These are phyloP conservation scores for Apium graveolens DNA, from an alignment of 129 eudicot genomes.

Conservation along the genomic window DNA sequence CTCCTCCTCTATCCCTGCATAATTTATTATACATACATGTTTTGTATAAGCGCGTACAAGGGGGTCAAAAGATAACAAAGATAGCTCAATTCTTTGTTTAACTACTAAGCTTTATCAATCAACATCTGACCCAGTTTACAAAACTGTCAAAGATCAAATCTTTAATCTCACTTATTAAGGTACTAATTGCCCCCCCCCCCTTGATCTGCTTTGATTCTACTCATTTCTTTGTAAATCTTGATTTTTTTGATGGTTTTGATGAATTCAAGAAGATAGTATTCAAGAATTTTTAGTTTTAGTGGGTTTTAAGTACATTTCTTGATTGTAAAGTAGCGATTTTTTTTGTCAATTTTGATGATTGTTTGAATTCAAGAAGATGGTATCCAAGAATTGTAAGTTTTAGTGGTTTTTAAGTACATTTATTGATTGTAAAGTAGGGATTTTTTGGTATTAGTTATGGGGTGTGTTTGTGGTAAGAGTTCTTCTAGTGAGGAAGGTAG, in stretches of 20 bases:
- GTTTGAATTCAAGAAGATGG: not conserved
- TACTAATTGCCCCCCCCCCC: not conserved
- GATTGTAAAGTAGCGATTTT: not conserved
- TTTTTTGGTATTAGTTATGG: constrained; percentile 29
- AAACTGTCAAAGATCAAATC: constrained; percentile 7
- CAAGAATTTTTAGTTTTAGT: not conserved
- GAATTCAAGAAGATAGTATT: not conserved
- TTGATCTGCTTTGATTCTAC: not conserved
- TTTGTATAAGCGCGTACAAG: constrained; percentile 2
- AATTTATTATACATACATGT: not conserved
- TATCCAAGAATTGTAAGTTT: not conserved
- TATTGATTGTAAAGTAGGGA: not conserved
- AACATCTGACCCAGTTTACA: not conserved
- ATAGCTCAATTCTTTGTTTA: constrained; percentile 1
- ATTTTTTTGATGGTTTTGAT: not conserved
- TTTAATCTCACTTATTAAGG: not conserved
- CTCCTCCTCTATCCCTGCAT: not conserved
- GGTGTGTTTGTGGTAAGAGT: constrained; percentile 64
- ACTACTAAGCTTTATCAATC: constrained; percentile 2
- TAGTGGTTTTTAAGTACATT: not conserved
- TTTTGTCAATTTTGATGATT: not conserved
- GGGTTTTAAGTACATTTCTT: not conserved
- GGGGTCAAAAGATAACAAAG: constrained; percentile 9
- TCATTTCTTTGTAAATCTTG: not conserved
- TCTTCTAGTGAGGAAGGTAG: constrained; percentile 28